Evolutionary conservation across 2,329 filamentous ascomycete species (phyloP), one percentile per base, ranked within the genome.

Genomic region (Coniella lustricola): DNA sequence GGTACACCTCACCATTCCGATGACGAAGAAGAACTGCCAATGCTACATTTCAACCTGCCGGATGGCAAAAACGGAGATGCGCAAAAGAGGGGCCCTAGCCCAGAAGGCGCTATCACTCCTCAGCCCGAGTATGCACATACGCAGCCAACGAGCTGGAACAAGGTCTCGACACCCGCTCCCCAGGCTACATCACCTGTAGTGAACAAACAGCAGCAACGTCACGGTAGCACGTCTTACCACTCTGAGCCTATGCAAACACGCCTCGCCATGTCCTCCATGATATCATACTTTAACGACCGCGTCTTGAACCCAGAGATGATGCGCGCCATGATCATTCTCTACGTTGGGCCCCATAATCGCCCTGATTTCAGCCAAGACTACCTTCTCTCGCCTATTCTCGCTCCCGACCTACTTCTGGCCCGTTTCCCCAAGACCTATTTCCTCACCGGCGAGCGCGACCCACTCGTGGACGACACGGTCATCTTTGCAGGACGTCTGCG

Each of bases 241-340:
- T 67, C 76, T 1, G 68, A 77, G 51, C 76, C 77, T 1, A 69
- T 95, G 53, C 82, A 79, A 57, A 97, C 93, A 1, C 82, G 90
- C n/a, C 77, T 98, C 9, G 90, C 91, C 14, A 95, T 91, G 63
- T 90, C 89, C 0, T 91, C 85, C n/a, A 95, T 95, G 81, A 94
- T 98, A 32, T 96, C 91, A 0, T 97, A 97, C 67, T 95, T 96
- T 66, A 93, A 95, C 64, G 93, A 98, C 65, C 85, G 93, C 22
- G 87, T 98, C 22, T 75, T 98, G 13, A 91, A 89, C 0, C 91
- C 93, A 0, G 93, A 98, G 66, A 95, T 97, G 89, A 96, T 97
- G 85, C 86, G 93, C 29, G 89, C 90, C 54, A 97, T 98, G 90
- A 95, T 98, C 56, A 95, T 98, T 56, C 75, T 98, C 3, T 98